Conservation (phyloP, 2,329 filamentous ascomycete genomes). For the Metarhizium robertsii region DNA sequence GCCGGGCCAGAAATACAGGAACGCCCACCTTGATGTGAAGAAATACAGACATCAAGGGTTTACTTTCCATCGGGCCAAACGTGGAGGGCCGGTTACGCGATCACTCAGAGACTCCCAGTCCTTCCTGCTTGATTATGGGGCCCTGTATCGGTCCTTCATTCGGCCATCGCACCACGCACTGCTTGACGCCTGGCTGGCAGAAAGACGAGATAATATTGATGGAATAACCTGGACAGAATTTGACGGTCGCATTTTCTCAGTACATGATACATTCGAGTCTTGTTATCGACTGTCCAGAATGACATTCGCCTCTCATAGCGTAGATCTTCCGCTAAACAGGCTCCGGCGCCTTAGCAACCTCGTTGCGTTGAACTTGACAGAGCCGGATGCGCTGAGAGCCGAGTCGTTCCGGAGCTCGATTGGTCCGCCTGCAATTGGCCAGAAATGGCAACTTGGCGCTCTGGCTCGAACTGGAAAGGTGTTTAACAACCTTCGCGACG, state of each 20-base stretch:
- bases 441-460: neutral
- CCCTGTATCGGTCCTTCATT: constrained; percentile 4
- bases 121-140: constrained; percentile 1
- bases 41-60: constrained; percentile 6
- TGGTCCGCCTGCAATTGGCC: neutral
- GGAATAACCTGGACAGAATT: constrained; percentile 5
- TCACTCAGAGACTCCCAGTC: constrained; percentile 4
- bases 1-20: neutral
- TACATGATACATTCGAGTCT: neutral
- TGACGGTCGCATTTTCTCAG: constrained; percentile 2
- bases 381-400: neutral
- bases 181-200: constrained; percentile 1
- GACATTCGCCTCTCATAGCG: constrained; percentile 3
- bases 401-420: constrained; percentile 3
- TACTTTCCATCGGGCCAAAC: neutral
- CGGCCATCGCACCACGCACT: constrained; percentile 1
- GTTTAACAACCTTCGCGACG: constrained; percentile 1
- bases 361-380: neutral
- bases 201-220: constrained; percentile 4
- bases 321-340: neutral
- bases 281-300: neutral
- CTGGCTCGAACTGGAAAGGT: constrained; percentile 1
- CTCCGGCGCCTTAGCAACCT: constrained; percentile 4
- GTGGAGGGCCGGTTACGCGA: neutral
- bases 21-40: neutral